Conservation (phyloP, 805 yeast genomes). For the Metschnikowia sp. region DNA sequence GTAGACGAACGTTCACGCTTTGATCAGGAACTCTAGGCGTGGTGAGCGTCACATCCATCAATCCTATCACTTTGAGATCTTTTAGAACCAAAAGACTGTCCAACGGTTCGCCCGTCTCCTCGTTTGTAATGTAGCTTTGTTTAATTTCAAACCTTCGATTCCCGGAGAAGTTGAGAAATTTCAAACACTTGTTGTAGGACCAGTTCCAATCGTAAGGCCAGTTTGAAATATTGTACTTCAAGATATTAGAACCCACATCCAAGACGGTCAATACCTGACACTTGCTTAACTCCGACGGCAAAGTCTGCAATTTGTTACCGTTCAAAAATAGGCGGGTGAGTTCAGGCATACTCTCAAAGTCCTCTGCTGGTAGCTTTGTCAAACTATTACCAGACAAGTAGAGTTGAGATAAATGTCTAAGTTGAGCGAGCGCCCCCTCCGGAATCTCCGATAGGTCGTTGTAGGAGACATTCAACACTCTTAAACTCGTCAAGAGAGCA, state of each 20-base stretch:
- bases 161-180: constrained; percentile 85
- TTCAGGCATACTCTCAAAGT: constrained; percentile 57
- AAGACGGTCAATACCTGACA: constrained; percentile 60
- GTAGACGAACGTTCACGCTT: constrained; percentile 71
- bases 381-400: constrained; percentile 82
- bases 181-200: constrained; percentile 76
- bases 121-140: constrained; percentile 53
- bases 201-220: constrained; percentile 98
- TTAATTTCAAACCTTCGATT: constrained; percentile 88
- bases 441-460: constrained; percentile 84
- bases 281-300: constrained; percentile 85
- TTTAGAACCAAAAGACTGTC: constrained; percentile 64
- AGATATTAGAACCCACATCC: constrained; percentile 87
- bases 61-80: constrained; percentile 69
- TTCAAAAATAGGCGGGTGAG: constrained; percentile 67
- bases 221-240: constrained; percentile 89
- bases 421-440: constrained; percentile 57
- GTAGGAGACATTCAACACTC: constrained; percentile 71
- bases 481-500: constrained; percentile 55
- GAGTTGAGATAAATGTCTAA: constrained; percentile 57
- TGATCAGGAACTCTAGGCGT: constrained; percentile 90
- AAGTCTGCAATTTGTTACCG: constrained; percentile 77
- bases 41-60: constrained; percentile 93
- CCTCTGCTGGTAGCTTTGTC: constrained; percentile 80
- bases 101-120: constrained; percentile 59